Evolutionary conservation across 805 yeast genomes (phyloP), one percentile per base, ranked within the genome.

Genomic region (Hanseniaspora thailandica): DNA sequence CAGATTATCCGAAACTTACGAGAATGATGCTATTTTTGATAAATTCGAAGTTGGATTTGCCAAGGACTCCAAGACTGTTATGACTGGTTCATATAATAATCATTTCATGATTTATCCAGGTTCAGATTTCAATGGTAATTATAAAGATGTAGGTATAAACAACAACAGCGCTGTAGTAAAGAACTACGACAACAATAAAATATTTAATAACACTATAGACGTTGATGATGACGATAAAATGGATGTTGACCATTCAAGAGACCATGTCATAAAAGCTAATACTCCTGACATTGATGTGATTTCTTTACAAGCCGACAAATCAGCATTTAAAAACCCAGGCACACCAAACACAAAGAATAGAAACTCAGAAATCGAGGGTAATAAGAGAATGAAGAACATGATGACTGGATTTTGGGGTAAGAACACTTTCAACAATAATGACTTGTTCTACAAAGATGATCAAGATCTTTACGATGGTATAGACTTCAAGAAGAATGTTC

Each of bases 51-150:
- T 89, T 57, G 93, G 82, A 61, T 88, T 93, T 64, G 78, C 88
- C 60, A 98, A 97, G 36, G 97, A 94, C 70, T 85, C 86, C 62
- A 80, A 81, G 64, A 80, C 88, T 56, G 81, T 93, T 56, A 86
- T 93, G 90, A 89, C 98, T 13, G 99, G 99, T 52, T 84, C 96
- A 39, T 93, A 93, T 74, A 87, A 89, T 70, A 93, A 90, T 71
- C 89, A 89, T 71, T 93, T 94, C 66, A 86, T 87, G 94, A 86
- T 93, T 60, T 93, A 88, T 70, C 97, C 97, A 52, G 80, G 89
- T 66, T 90, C 82, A 5, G 55, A 58, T 48, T 47, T 48, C 53
- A 55, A 56, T 33, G 55, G 56, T 33, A 48, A 45, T 45, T 36
- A 50, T 28, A 55, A 49, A 17, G 54, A 43, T 47, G 47, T 47